Percentiles rank a stretch among this genome's conserved stretches.
Conservation (phyloP, 768 basidiomycete species). For the Suillus brevipes region DNA sequence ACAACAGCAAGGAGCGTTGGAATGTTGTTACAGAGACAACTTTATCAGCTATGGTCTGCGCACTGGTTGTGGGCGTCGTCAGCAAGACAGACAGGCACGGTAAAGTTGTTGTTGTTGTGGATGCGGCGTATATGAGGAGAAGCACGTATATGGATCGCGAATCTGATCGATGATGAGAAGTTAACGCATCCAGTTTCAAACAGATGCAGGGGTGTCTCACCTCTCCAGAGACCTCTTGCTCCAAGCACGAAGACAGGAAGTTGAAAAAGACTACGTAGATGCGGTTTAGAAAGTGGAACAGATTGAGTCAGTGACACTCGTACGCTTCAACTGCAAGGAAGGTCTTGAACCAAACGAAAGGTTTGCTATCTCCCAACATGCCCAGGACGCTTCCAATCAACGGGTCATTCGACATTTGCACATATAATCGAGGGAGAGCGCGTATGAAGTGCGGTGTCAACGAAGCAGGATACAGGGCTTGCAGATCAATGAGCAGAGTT, state of each 20-base stretch:
- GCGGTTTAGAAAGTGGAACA: neutral
- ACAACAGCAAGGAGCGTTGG: conserved; percentile 61
- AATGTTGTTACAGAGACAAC: conserved; percentile 43
- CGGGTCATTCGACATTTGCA: conserved; percentile 64
- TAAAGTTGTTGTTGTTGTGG: conserved; percentile 74
- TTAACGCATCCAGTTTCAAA: neutral
- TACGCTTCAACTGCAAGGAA: conserved; percentile 66
- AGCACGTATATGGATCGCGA: conserved; percentile 57
- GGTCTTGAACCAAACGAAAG: conserved; percentile 62
- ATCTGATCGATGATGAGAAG: conserved; percentile 35
- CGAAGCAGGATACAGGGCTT: conserved; percentile 57
- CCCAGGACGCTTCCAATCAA: conserved; percentile 57
- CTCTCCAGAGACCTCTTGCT: conserved; percentile 55
- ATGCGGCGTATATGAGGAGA: conserved; percentile 73
- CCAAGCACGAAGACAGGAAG: conserved; percentile 79
- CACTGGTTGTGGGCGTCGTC: conserved; percentile 46
- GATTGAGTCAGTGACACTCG: conserved; percentile 22
- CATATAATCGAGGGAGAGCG: conserved; percentile 49
- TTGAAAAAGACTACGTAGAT: conserved; percentile 56
- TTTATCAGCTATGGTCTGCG: conserved; percentile 29
- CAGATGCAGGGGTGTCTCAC: conserved; percentile 29
- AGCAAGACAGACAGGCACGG: conserved; percentile 67
- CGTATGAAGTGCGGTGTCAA: conserved; percentile 51
- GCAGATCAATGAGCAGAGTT: conserved; percentile 69
- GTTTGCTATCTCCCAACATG: conserved; percentile 30